A percentile compares a stretch with the other conserved stretches of the same genome.
Conservation (phyloP, 208 protist species). For the Trypanosoma rangeli region DNA sequence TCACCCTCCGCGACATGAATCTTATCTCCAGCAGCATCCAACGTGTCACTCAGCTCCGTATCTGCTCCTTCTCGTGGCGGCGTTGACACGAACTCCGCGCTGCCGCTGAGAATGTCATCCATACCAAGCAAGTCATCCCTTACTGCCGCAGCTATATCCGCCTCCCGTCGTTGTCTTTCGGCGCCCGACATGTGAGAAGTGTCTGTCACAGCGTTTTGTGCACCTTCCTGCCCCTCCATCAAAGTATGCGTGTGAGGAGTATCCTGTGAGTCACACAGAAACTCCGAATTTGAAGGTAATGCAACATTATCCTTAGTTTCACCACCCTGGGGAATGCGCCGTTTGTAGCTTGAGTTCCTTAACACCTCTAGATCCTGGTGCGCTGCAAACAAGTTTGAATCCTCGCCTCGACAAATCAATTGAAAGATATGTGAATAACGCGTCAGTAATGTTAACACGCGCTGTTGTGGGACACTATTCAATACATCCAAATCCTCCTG, state of each 20-base stretch:
- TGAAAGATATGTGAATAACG: conserved; percentile 77
- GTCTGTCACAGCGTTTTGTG: background rate
- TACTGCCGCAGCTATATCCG: conserved; percentile 18
- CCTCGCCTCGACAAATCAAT: conserved; percentile 56
- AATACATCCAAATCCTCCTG: conserved; percentile 56
- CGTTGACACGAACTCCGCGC: background rate
- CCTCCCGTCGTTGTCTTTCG: conserved; percentile 15
- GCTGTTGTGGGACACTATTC: conserved; percentile 46
- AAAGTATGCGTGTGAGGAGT: background rate
- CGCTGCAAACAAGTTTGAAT: conserved; percentile 49
- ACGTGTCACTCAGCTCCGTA: background rate
- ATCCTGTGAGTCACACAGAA: background rate
- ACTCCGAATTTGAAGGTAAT: background rate
- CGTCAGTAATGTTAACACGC: conserved; percentile 44
- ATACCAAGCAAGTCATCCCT: conserved; percentile 42
- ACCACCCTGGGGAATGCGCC: background rate
- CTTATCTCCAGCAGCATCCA: conserved; percentile 1
- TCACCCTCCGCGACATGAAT: background rate
- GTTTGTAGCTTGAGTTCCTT: background rate
- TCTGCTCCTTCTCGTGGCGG: background rate
- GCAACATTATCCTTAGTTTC: background rate
- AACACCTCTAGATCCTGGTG: conserved; percentile 13
- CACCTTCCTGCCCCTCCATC: background rate
- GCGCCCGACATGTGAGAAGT: background rate
- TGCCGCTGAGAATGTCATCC: conserved; percentile 30